These are phyloP conservation scores for Penicillium taxi DNA, from an alignment of 495 filamentous ascomycete genomes.

Conservation along the genomic window DNA sequence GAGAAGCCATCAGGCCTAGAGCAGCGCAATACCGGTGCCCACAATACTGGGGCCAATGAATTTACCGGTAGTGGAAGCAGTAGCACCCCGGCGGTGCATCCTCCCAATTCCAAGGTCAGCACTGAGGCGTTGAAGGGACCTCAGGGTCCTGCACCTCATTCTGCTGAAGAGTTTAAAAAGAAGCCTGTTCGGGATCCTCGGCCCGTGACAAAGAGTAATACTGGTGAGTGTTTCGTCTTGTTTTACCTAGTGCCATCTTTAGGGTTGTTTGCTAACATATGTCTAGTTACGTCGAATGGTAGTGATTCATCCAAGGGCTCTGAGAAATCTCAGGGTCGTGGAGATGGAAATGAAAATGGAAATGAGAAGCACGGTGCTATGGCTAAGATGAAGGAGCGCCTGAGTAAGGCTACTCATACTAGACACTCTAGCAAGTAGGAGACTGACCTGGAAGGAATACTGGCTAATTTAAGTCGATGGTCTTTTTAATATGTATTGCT, in stretches of 20 bases:
- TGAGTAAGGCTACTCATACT: slow-evolving; percentile 24
- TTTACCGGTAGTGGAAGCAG: not conserved
- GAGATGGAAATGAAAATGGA: slow-evolving; percentile 5
- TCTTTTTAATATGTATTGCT: no score
- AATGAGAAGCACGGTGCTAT: slow-evolving; percentile 15
- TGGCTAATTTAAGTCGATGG: no score
- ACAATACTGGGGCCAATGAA: no score
- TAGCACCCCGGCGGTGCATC: not conserved
- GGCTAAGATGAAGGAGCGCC: slow-evolving; percentile 26
- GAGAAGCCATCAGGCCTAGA: no score
- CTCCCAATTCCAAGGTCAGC: slow-evolving; percentile 16
- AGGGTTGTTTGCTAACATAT: not conserved
- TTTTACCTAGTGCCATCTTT: not conserved
- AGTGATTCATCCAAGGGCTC: slow-evolving; percentile 2
- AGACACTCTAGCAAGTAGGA: slow-evolving; percentile 2
- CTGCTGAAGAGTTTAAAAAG: slow-evolving; percentile 25
- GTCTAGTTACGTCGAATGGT: not conserved
- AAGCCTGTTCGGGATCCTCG: slow-evolving; percentile 11
- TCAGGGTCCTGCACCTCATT: slow-evolving; percentile 19
- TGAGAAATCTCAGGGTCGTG: slow-evolving; percentile 1
- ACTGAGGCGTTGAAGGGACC: slow-evolving; percentile 32
- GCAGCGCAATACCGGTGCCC: no score
- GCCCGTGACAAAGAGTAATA: not conserved
- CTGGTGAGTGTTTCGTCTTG: slow-evolving; percentile 2
- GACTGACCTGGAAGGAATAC: no score